Percentiles rank a stretch among this genome's conserved stretches.
Evolutionary conservation across 139 green algal genomes (phyloP).

Genomic region (Chlorella sp.): DNA sequence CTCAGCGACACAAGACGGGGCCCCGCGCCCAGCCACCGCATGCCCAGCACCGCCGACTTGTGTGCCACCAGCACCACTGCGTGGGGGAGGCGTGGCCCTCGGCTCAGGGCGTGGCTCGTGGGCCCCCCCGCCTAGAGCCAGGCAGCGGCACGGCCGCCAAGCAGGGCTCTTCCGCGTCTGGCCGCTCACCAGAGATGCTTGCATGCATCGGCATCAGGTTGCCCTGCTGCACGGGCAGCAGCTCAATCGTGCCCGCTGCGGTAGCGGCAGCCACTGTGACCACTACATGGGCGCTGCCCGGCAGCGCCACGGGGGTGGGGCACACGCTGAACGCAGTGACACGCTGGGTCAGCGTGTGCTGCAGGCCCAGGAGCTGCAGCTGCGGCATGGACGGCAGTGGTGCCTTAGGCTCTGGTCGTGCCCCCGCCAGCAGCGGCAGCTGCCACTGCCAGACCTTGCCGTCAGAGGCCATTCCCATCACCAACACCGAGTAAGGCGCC

Average conservation of each 20-base stretch:
- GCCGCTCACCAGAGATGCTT: too few relatives aligned
- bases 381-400: conserved; percentile 13
- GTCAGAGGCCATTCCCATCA: conserved; percentile 47
- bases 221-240: conserved; percentile 54
- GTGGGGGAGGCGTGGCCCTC: too few relatives aligned
- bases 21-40: conserved; percentile 74
- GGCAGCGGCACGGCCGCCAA: too few relatives aligned
- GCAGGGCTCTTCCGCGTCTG: too few relatives aligned
- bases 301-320: conserved; percentile 41
- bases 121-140: too few relatives aligned
- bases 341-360: conserved; percentile 56
- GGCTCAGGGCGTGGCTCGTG: too few relatives aligned
- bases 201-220: conserved; percentile 42
- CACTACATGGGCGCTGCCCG: conserved; percentile 20
- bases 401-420: conserved; percentile 3
- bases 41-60: conserved; percentile 44
- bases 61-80: too few relatives aligned
- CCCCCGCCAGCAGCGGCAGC: conserved; percentile 40
- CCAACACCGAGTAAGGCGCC: conserved; percentile 29
- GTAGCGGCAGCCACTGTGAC: conserved; percentile 60
- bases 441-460: conserved; percentile 76
- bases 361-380: conserved; percentile 45
- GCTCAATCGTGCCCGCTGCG: conserved; percentile 49
- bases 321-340: conserved; percentile 54
- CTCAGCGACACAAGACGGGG: conserved; percentile 65